A percentile compares a stretch with the other conserved stretches of the same genome.
Conservation (phyloP, 768 basidiomycete genomes). For the Lanmaoa pseudosensibilis region DNA sequence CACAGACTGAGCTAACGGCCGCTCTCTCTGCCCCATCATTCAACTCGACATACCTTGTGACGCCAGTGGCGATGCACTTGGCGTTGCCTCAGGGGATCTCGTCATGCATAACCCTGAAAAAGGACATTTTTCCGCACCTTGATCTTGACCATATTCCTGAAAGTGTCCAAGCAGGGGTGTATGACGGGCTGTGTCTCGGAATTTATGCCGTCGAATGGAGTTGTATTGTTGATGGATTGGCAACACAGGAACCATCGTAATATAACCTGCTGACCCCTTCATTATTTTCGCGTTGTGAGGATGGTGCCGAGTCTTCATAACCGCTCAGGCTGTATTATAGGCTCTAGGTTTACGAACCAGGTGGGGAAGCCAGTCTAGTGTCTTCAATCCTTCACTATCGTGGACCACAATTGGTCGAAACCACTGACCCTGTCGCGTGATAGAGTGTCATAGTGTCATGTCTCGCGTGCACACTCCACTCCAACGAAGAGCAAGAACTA, state of each 20-base stretch:
- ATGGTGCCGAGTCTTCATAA: background rate
- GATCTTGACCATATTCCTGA: slow-evolving; percentile 40
- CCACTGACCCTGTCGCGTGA: background rate
- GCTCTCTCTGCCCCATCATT: slow-evolving; percentile 14
- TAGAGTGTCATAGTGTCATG: background rate
- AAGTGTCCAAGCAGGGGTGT: slow-evolving; percentile 28
- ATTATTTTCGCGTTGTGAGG: background rate
- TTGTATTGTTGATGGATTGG: slow-evolving; percentile 7
- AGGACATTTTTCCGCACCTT: slow-evolving; percentile 37
- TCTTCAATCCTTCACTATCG: background rate
- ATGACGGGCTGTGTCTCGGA: slow-evolving; percentile 34
- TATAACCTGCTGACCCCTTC: background rate
- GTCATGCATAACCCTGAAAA: slow-evolving; percentile 26
- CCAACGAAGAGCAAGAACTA: background rate
- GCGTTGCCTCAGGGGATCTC: slow-evolving; percentile 16
- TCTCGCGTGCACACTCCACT: background rate
- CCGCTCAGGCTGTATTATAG: too few species aligned
- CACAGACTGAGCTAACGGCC: slow-evolving; percentile 16
- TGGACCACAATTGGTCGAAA: background rate
- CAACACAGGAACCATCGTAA: background rate
- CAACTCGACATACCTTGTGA: slow-evolving; percentile 28
- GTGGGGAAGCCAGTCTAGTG: background rate
- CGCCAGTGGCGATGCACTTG: slow-evolving; percentile 30
- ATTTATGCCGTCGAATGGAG: slow-evolving; percentile 27
- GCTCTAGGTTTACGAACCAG: background rate